A percentile compares a stretch with the other conserved stretches of the same genome.
Evolutionary conservation across 352 stramenopile genomes (phyloP).

Genomic region (Globisporangium emineosum): DNA sequence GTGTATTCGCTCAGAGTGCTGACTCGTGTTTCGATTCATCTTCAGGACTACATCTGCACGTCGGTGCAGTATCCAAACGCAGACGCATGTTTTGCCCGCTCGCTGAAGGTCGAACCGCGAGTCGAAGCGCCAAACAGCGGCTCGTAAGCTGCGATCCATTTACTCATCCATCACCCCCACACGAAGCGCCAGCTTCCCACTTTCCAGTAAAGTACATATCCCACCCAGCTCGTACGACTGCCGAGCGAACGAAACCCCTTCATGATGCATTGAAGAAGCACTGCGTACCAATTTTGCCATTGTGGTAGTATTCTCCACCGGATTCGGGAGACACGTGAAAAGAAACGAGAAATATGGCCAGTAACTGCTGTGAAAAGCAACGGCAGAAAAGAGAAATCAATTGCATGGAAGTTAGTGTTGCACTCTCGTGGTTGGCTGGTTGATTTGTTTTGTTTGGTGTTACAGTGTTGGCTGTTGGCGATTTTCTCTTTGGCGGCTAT

Average conservation of each 20-base stretch:
- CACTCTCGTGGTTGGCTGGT: background rate
- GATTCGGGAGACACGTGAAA: background rate
- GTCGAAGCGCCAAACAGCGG: conserved; percentile 40
- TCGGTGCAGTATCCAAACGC: conserved; percentile 55
- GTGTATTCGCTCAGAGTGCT: background rate
- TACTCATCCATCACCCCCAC: background rate
- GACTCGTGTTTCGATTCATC: background rate
- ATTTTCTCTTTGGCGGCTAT: background rate
- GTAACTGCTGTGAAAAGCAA: conserved; percentile 6
- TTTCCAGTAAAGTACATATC: conserved; percentile 6
- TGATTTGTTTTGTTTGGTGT: background rate
- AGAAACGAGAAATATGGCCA: conserved; percentile 1
- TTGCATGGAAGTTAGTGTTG: conserved; percentile 6
- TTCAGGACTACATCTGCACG: conserved; percentile 74
- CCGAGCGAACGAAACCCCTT: background rate
- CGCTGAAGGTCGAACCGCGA: conserved; percentile 78
- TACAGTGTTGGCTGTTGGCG: background rate
- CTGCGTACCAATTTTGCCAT: conserved; percentile 7
- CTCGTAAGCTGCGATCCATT: conserved; percentile 4
- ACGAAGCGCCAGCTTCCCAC: background rate
- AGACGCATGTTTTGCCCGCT: conserved; percentile 78
- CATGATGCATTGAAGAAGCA: background rate
- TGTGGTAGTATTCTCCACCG: background rate
- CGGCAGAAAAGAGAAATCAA: background rate
- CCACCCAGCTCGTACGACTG: background rate